Base-by-base conservation (phyloP, 2,329 filamentous ascomycete genomes). In the Verticillium alfalfae region DNA sequence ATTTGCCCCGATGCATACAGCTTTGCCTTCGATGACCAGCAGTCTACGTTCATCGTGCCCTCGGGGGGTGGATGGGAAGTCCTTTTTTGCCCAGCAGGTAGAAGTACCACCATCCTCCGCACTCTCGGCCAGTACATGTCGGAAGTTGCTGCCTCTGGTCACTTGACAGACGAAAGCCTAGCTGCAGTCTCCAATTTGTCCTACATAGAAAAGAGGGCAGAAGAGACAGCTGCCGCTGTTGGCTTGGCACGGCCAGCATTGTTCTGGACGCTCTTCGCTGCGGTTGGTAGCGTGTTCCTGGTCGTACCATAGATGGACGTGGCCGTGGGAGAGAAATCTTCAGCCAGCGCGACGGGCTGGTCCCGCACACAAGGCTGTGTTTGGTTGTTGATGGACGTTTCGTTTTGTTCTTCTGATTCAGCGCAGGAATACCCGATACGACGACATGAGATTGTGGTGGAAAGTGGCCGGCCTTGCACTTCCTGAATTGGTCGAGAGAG, bases 1-100 rank as follows among this genome's bases (percentile, higher is more conserved):
- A 82, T 94, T 13, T 96, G 92, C 71, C 91, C 92, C 1, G 92
- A 96, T 74, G 91, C 91, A 2, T 96, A 95, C 76, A 92, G 88
- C 69, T 96, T 85, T 72, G 88, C 89, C 58, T 86, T 85, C 72
- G 83, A 86, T 66, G 84, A 87, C 68, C 75, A 79, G 64, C 76
- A 78, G 36, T 84, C 81, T 16, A 88, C 85, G 0, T 88, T 88
- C 67, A 85, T 86, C 67, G 78, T 88, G 39, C 85, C 86, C 2
- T 79, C 73, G 12, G 91, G 91, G 18, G 90, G 88, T 26, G 90
- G 90, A 0, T 95, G 90, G 80, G 86, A 93, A 72, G 82, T 95
- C 15, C 82, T 90, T 10, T 91, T 95, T 72, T 95, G 92, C 72
- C 92, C 92, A 1, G 70, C 70, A 13, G 84, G 85, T 10, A 73